Evolutionary conservation across 176 grass and related monocot species (phyloP).

Genomic region (Chloris gayana): DNA sequence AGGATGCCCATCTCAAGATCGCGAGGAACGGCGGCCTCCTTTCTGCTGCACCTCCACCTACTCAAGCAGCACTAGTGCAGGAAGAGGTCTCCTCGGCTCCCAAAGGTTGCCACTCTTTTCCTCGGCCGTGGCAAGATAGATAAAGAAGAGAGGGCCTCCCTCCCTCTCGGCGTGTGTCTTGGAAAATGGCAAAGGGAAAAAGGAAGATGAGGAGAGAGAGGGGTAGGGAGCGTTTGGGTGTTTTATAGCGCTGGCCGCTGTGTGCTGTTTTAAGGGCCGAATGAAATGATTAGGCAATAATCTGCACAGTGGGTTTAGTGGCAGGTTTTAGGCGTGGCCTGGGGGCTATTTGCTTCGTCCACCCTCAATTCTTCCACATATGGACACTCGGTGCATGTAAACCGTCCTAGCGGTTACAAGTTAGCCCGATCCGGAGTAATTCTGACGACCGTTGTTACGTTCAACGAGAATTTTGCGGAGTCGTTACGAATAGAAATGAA

Average conservation of each 20-base stretch:
- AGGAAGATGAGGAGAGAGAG: neutral
- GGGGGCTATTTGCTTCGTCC: neutral
- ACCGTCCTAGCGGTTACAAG: neutral
- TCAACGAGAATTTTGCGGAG: too few species aligned
- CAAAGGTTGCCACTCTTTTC: constrained; percentile 23
- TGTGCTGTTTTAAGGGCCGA: neutral
- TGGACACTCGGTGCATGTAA: neutral
- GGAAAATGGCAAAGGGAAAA: constrained; percentile 44
- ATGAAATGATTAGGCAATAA: constrained; percentile 46
- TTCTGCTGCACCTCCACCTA: neutral
- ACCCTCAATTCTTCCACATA: neutral
- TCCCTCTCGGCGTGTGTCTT: constrained; percentile 23
- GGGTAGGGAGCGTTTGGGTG: constrained; percentile 28
- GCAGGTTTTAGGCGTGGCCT: neutral
- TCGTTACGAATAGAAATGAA: too few species aligned
- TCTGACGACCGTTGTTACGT: too few species aligned
- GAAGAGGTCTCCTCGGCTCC: neutral
- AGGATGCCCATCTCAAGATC: constrained; percentile 50
- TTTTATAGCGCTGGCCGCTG: too few species aligned
- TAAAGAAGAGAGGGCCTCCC: neutral
- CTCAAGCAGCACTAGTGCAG: neutral
- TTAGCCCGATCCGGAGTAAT: too few species aligned
- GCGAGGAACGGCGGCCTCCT: neutral
- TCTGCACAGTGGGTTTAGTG: constrained; percentile 7
- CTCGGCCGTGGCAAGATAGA: neutral